A percentile compares a stretch with the other conserved stretches of the same genome.
These are phyloP conservation scores for Arbutus unedo DNA, from an alignment of 148 eudicot species.

Conservation along the genomic window DNA sequence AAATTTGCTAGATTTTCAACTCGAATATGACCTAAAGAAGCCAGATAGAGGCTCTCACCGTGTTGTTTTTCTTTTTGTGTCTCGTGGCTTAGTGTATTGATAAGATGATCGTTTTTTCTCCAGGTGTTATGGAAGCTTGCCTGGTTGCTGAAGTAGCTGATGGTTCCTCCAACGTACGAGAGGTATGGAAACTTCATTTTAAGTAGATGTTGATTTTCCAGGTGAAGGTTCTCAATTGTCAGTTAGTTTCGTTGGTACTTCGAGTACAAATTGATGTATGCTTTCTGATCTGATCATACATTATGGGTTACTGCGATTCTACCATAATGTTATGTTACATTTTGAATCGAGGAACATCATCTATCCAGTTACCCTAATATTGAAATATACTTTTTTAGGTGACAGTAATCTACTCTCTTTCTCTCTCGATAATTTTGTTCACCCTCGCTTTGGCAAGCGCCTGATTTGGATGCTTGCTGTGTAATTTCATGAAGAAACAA, in stretches of 20 bases:
- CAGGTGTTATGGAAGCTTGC: slow-evolving; percentile 55
- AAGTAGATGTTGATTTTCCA: slow-evolving; percentile 20
- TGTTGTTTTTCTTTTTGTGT: neutral
- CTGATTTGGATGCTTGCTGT: too few relatives aligned
- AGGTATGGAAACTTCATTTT: slow-evolving; percentile 42
- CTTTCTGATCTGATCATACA: neutral
- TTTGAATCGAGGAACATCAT: neutral
- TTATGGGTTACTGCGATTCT: neutral
- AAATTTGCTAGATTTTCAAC: neutral
- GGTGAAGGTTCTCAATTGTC: neutral
- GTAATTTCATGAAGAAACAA: too few relatives aligned
- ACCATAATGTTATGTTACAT: neutral
- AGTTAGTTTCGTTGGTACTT: neutral
- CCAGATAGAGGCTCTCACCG: neutral
- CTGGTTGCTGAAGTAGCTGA: slow-evolving; percentile 47
- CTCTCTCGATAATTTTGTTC: neutral
- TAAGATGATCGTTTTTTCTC: slow-evolving; percentile 11
- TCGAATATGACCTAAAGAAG: neutral
- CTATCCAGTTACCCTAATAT: neutral
- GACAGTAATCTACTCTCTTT: neutral
- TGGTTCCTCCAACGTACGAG: slow-evolving; percentile 45
- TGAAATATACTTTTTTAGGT: neutral
- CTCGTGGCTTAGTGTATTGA: neutral
- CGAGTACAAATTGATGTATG: neutral
- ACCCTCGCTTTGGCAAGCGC: too few relatives aligned